phyloP scores from a whole-genome alignment of 2,329 filamentous ascomycete genomes.

The Colletotrichum australisinense region DNA sequence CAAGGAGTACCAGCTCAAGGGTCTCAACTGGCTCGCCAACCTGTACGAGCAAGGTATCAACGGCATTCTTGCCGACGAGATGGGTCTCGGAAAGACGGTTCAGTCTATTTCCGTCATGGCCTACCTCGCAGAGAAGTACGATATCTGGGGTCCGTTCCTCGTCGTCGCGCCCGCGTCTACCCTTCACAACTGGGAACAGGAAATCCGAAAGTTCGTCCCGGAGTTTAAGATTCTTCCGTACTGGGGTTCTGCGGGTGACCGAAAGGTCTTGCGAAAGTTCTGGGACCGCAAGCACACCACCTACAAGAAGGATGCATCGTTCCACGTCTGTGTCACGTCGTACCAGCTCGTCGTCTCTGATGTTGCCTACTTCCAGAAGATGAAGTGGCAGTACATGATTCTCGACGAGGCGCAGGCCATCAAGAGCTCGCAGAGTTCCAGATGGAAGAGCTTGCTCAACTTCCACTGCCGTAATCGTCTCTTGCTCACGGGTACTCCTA shows the following conservation, averaged over 20 bases:
- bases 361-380: constrained; percentile 97
- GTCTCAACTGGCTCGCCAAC: constrained; percentile 99
- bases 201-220: constrained; percentile 95
- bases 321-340: constrained; percentile 96
- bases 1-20: constrained; percentile 99
- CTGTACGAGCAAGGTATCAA: constrained; percentile 99
- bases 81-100: constrained; percentile 99
- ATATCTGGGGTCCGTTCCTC: constrained; percentile 97
- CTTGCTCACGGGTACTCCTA: constrained; percentile 93
- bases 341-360: constrained; percentile 98
- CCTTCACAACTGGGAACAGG: constrained; percentile 99
- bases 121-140: constrained; percentile 95
- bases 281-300: constrained; percentile 99
- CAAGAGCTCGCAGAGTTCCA: constrained; percentile 95
- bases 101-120: constrained; percentile 99
- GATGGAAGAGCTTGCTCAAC: constrained; percentile 94
- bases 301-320: constrained; percentile 91
- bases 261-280: constrained; percentile 97
- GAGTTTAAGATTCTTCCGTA: constrained; percentile 96
- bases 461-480: constrained; percentile 97
- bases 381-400: constrained; percentile 99
- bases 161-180: constrained; percentile 97
- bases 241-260: constrained; percentile 94
- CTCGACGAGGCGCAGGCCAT: constrained; percentile 98
- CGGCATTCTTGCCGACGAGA: constrained; percentile 97